A percentile compares a stretch with the other conserved stretches of the same genome.
Conservation (phyloP, 2,329 filamentous ascomycete species). For the Lachnellula subtilissima region DNA sequence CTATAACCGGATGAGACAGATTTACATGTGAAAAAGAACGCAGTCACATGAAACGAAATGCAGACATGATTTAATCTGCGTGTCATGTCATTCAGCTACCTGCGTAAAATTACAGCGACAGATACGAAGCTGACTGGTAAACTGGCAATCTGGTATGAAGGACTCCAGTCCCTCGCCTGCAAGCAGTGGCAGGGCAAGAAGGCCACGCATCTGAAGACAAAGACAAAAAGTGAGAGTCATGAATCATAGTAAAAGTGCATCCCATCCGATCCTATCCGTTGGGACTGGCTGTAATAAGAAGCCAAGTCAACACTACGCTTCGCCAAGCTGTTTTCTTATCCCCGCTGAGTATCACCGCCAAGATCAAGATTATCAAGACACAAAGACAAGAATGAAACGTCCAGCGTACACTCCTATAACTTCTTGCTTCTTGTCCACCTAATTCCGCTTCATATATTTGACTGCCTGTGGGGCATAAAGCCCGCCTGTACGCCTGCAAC, state of each 20-base stretch:
- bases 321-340: background rate
- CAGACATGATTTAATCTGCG: background rate
- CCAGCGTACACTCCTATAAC: slow-evolving; percentile 21
- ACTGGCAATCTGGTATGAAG: background rate
- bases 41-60: background rate
- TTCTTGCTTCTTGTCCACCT: background rate
- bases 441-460: background rate
- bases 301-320: background rate
- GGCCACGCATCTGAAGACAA: background rate
- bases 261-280: background rate
- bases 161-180: background rate
- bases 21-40: background rate
- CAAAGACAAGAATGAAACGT: slow-evolving; percentile 19
- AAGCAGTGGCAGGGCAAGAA: background rate
- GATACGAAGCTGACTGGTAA: background rate
- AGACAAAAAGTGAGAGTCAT: slow-evolving; percentile 6
- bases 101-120: slow-evolving; percentile 6
- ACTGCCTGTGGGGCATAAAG: background rate
- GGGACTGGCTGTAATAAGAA: background rate
- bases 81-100: background rate
- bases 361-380: slow-evolving; percentile 1
- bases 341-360: background rate
- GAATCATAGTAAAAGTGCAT: slow-evolving; percentile 5
- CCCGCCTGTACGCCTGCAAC: slow-evolving; percentile 9
- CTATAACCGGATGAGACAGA: too few species aligned